These are phyloP conservation scores for Mycena citricolor DNA, from an alignment of 1,284 basidiomycete genomes.

Conservation along the genomic window DNA sequence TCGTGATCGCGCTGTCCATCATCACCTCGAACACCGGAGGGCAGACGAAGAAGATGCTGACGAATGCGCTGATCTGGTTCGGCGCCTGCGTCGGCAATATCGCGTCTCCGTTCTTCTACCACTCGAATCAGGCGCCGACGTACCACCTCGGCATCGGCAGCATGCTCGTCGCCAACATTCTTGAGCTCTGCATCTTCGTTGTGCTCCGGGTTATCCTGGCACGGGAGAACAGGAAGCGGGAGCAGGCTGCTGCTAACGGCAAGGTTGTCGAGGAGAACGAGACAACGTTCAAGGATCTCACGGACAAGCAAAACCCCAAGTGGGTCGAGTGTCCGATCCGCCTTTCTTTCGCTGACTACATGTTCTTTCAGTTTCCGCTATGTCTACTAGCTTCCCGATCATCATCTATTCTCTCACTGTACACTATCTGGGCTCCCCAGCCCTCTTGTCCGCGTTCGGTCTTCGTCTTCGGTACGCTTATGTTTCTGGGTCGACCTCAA, in stretches of 20 bases:
- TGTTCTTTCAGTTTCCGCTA: too few species aligned
- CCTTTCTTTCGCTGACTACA: too few species aligned
- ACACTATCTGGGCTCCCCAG: too few species aligned
- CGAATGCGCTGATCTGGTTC: constrained; percentile 25
- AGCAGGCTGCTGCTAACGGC: neutral
- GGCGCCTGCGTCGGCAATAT: constrained; percentile 26
- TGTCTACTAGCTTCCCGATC: too few species aligned
- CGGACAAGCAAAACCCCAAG: constrained; percentile 23
- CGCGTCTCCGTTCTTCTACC: constrained; percentile 25
- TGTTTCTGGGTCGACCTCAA: too few species aligned
- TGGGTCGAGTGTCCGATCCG: too few species aligned
- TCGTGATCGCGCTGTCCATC: constrained; percentile 25
- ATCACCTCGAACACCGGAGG: constrained; percentile 26
- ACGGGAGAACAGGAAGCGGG: constrained; percentile 15
- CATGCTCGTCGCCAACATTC: constrained; percentile 25
- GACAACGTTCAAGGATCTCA: constrained; percentile 23
- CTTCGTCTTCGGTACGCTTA: too few species aligned
- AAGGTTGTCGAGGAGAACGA: constrained; percentile 15
- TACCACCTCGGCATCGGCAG: constrained; percentile 25
- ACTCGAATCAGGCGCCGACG: constrained; percentile 19
- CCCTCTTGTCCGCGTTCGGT: too few species aligned
- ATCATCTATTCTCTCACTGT: too few species aligned
- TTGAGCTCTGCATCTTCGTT: constrained; percentile 23
- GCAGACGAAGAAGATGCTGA: constrained; percentile 27
- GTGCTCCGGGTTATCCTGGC: constrained; percentile 20